Conservation (phyloP, 352 stramenopile species). For the Phytopythium mirpurense region DNA sequence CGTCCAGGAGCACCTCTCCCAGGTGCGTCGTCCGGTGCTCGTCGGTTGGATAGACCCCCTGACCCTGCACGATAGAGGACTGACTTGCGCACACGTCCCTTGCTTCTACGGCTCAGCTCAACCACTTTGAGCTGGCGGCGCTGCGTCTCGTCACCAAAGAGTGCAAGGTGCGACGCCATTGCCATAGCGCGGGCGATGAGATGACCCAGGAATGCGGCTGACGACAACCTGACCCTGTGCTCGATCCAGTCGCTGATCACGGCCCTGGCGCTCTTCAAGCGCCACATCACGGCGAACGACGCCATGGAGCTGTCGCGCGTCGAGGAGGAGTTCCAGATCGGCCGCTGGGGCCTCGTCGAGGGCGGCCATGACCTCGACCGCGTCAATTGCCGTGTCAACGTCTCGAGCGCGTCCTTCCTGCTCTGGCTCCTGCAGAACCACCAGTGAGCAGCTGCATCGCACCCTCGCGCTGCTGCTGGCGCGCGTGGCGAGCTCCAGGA, state of each 20-base stretch:
- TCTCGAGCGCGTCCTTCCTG: constrained; percentile 83
- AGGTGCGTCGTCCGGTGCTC: constrained; percentile 20
- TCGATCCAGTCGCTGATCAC: constrained; percentile 68
- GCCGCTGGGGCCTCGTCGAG: constrained; percentile 84
- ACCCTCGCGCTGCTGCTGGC: no score
- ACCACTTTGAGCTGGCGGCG: constrained; percentile 70
- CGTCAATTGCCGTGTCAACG: constrained; percentile 78
- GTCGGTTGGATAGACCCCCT: not conserved
- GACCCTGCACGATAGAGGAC: no score
- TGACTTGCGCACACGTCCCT: not conserved
- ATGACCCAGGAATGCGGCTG: not conserved
- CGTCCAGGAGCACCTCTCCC: constrained; percentile 52
- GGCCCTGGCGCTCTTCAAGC: constrained; percentile 74
- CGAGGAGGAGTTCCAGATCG: constrained; percentile 89
- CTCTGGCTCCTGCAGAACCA: constrained; percentile 79
- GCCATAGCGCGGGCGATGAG: no score
- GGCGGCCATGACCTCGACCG: constrained; percentile 86
- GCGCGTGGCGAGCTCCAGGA: not conserved
- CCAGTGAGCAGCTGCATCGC: constrained; percentile 17
- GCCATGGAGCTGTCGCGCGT: constrained; percentile 79
- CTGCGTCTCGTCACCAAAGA: constrained; percentile 77
- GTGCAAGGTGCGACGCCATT: constrained; percentile 55
- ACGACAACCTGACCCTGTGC: not conserved
- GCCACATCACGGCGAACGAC: constrained; percentile 81
- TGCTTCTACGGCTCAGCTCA: constrained; percentile 22